Percentiles rank a stretch among this genome's conserved stretches.
Conservation (phyloP, 192 early-diverging fungal genomes). For the Rhizophlyctis rosea region DNA sequence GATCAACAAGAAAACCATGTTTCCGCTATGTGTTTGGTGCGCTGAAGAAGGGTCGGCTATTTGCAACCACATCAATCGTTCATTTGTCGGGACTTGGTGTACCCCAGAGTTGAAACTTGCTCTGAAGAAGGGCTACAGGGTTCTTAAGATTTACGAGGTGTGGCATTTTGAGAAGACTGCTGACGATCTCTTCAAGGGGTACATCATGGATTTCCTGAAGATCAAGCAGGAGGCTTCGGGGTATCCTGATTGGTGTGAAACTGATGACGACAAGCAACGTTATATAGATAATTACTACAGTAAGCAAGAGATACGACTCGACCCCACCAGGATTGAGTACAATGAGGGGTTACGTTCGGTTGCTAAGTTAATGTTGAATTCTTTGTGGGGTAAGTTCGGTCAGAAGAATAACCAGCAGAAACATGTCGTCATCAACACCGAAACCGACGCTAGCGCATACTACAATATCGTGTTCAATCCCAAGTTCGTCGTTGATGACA, state of each 20-base stretch:
- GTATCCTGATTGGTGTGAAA: slow-evolving; percentile 3
- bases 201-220: background rate
- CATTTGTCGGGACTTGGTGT: slow-evolving; percentile 5
- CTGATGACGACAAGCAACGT: background rate
- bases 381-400: slow-evolving; percentile 3
- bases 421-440: slow-evolving; percentile 3
- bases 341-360: slow-evolving; percentile 3
- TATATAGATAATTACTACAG: slow-evolving; percentile 1
- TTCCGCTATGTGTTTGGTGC: no score
- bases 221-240: slow-evolving; percentile 3
- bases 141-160: slow-evolving; percentile 1
- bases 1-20: no score
- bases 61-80: no score
- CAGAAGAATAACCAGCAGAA: slow-evolving; percentile 1
- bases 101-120: slow-evolving; percentile 1
- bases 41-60: no score
- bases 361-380: slow-evolving; percentile 2
- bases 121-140: background rate
- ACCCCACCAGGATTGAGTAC: background rate
- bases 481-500: background rate
- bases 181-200: background rate
- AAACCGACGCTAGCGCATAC: background rate
- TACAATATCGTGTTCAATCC: background rate
- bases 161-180: background rate
- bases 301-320: background rate